Evolutionary conservation across 2,329 filamentous ascomycete genomes (phyloP), one percentile per base, ranked within the genome.

Genomic region (Fusarium sp.): DNA sequence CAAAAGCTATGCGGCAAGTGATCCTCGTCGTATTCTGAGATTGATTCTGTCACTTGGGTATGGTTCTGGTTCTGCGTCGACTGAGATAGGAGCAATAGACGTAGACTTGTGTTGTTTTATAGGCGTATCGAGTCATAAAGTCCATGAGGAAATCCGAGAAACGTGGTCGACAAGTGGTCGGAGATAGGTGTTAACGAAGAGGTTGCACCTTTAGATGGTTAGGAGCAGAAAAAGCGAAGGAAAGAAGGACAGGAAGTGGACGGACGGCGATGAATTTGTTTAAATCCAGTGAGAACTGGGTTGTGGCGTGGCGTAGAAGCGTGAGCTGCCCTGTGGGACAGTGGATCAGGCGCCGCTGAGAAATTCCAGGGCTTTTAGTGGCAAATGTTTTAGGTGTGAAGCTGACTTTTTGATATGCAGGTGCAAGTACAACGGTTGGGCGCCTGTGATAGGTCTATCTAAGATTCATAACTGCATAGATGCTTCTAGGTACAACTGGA

Each of bases 61-160:
- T 71, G 26, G 54, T 55, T 67, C 65, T 72, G 28, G 61, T 51
- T 67, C 64, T 70, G 50, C 67, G 39, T 61, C 67, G 67, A 73
- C 58, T 63, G 55, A 65, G 69, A 65, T 60, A 42, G 54, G 55
- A 53, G 45, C 67, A 59, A 60, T 69, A 69, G 67, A 57, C 42
- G 53, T 66, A 56, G 54, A 61, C 46, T 69, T 57, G 45, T 63
- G 57, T 60, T 39, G 45, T 54, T 73, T 70, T 67, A 44, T 67
- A 72, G 53, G 60, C 53, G 66, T 74, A 63, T 61, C 56, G 57
- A 64, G 58, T 50, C 67, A 71, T 71, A 73, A 73, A 73, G 66
- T 75, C 72, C 73, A 75, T 75, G 57, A 55, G 73, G 51, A 60
- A 68, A 55, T 66, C 53, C 61, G 43, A 57, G 49, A 56, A 11